These are phyloP conservation scores for Beta macrorhiza DNA, from an alignment of 179 eudicot species.

Conservation along the genomic window DNA sequence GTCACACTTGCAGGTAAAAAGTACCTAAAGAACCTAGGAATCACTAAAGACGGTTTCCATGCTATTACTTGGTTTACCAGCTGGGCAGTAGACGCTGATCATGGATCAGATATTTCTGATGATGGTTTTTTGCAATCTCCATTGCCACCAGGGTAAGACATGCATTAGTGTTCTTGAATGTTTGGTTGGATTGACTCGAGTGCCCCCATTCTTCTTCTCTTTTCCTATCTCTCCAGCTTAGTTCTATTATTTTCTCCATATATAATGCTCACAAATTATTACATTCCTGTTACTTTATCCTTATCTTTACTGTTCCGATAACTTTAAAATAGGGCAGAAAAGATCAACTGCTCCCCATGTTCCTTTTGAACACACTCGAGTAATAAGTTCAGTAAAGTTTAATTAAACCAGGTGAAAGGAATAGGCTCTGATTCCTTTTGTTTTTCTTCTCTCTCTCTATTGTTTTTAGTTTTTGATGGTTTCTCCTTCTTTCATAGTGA, in stretches of 20 bases:
- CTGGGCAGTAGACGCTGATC: slow-evolving; percentile 98
- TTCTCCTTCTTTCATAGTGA: slow-evolving; percentile 30
- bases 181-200: neutral
- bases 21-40: slow-evolving; percentile 51
- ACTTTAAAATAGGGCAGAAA: neutral
- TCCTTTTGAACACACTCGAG: neutral
- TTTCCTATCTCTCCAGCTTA: neutral
- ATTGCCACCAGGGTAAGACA: slow-evolving; percentile 37
- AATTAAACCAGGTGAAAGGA: neutral
- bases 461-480: neutral
- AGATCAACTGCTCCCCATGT: too few species aligned
- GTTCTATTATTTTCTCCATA: neutral
- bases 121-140: slow-evolving; percentile 32
- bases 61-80: slow-evolving; percentile 94
- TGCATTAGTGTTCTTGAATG: neutral
- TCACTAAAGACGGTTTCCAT: slow-evolving; percentile 73
- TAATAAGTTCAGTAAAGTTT: neutral
- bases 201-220: neutral
- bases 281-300: neutral
- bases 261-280: neutral
- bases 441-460: neutral
- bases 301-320: neutral
- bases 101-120: slow-evolving; percentile 53
- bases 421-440: neutral
- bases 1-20: slow-evolving; percentile 54